Conservation (phyloP, 73 alveolate genomes). For the Tetrahymena malaccensis region DNA sequence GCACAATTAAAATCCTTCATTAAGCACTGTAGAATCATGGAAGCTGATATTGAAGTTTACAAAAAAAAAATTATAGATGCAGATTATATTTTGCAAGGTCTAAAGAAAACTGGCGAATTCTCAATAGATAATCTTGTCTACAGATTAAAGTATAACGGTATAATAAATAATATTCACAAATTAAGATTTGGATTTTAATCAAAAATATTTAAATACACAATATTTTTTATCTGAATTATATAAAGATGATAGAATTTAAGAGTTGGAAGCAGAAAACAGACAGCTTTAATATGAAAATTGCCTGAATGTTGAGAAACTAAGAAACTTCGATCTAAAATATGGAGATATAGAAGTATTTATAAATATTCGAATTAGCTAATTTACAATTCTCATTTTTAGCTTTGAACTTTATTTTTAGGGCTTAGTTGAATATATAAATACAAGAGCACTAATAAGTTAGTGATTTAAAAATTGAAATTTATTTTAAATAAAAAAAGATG, state of each 20-base stretch:
- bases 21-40: neutral
- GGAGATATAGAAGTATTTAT: neutral
- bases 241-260: neutral
- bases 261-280: neutral
- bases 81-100: neutral
- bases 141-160: neutral
- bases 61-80: neutral
- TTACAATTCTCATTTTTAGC: no score
- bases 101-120: neutral
- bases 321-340: neutral
- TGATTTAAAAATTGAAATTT: neutral
- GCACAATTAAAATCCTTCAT: neutral
- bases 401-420: neutral
- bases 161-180: neutral
- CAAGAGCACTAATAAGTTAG: no score
- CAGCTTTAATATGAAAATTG: neutral
- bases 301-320: neutral
- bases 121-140: neutral
- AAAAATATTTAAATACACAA: neutral
- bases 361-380: neutral
- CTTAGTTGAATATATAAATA: neutral
- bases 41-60: neutral
- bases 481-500: neutral
- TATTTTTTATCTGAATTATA: neutral
- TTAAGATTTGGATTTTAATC: neutral